These are phyloP conservation scores for Fraxinus sp. DNA, from an alignment of 305 asterid species.

Conservation along the genomic window DNA sequence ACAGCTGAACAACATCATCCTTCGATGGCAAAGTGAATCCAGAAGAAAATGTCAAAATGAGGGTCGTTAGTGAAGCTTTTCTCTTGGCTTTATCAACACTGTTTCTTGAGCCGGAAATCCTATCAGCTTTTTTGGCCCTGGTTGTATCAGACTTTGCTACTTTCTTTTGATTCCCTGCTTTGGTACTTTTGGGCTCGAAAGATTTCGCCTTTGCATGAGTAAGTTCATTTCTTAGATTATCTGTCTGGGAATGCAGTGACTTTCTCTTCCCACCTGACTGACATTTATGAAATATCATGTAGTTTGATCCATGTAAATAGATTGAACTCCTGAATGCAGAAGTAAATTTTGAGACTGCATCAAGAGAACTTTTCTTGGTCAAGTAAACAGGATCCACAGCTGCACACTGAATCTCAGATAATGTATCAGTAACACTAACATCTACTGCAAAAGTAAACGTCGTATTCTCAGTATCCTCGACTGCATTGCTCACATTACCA, in stretches of 20 bases:
- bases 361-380: conserved; percentile 39
- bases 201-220: conserved; percentile 13
- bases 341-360: conserved; percentile 39
- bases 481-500: neutral
- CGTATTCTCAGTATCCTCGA: conserved; percentile 20
- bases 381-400: conserved; percentile 42
- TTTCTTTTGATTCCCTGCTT: conserved; percentile 17
- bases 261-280: conserved; percentile 33
- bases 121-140: conserved; percentile 26
- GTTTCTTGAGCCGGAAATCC: conserved; percentile 21
- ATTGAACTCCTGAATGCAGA: conserved; percentile 53
- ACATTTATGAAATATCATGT: conserved; percentile 25
- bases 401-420: conserved; percentile 37
- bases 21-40: conserved; percentile 50
- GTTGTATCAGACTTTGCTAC: conserved; percentile 19
- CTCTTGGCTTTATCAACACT: conserved; percentile 22
- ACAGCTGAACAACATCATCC: conserved; percentile 38
- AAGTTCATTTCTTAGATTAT: neutral
- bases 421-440: conserved; percentile 32
- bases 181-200: conserved; percentile 10
- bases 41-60: conserved; percentile 35
- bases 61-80: conserved; percentile 23
- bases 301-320: conserved; percentile 36
- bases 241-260: conserved; percentile 22
- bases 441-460: conserved; percentile 31